These are phyloP conservation scores for Hebeloma cylindrosporum DNA, from an alignment of 768 basidiomycete genomes.

Conservation along the genomic window DNA sequence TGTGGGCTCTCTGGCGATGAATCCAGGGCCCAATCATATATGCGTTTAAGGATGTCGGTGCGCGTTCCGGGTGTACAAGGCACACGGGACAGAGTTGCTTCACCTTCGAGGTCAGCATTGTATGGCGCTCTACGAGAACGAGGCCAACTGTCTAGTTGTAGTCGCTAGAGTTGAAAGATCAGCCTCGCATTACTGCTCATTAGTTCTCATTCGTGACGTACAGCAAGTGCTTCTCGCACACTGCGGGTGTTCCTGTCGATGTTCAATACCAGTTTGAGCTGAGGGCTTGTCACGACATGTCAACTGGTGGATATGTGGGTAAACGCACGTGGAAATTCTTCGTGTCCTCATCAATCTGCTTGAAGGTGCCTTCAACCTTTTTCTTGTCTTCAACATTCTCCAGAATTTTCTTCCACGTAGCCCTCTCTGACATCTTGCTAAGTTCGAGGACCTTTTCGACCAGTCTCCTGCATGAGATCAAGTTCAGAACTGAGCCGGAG, in stretches of 20 bases:
- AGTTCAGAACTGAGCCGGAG: too few relatives aligned
- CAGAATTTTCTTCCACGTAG: not conserved
- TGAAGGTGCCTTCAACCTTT: not conserved
- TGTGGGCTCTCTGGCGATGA: not conserved
- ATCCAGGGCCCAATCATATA: not conserved
- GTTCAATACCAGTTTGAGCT: not conserved
- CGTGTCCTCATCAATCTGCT: not conserved
- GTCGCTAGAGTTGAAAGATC: not conserved
- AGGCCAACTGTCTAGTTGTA: not conserved
- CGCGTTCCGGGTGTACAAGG: not conserved
- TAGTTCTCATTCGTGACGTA: too few relatives aligned
- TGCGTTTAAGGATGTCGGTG: not conserved
- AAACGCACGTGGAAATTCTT: not conserved
- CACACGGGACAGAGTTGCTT: conserved; percentile 4
- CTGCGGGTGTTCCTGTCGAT: not conserved
- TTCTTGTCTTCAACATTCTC: not conserved
- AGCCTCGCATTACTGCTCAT: too few relatives aligned
- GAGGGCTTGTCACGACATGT: not conserved
- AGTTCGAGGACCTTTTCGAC: not conserved
- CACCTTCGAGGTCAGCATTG: conserved; percentile 5
- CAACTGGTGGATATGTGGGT: not conserved
- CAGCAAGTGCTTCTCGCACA: too few relatives aligned
- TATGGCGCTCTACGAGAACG: conserved; percentile 7
- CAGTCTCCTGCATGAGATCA: not conserved
- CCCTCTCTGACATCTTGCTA: not conserved